These are phyloP conservation scores for Glebionis coronaria DNA, from an alignment of 129 eudicot species.

Conservation along the genomic window DNA sequence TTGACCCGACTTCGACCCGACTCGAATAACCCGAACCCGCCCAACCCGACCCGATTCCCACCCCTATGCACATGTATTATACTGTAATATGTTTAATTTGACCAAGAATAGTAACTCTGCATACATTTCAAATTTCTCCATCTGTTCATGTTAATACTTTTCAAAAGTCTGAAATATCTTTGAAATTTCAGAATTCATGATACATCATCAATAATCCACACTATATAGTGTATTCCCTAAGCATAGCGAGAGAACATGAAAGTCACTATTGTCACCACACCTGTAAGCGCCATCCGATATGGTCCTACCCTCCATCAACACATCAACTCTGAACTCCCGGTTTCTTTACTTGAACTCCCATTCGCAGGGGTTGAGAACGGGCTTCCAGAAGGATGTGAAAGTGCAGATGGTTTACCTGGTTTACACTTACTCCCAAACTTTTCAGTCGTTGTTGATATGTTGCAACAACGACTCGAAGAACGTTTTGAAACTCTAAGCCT, in stretches of 20 bases:
- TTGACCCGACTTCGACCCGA: too few relatives aligned
- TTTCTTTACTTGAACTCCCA: constrained; percentile 28
- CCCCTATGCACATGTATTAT: too few relatives aligned
- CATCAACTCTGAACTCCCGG: constrained; percentile 30
- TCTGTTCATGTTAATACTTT: neutral
- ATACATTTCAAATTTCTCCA: constrained; percentile 4
- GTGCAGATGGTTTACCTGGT: constrained; percentile 39
- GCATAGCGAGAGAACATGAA: constrained; percentile 26
- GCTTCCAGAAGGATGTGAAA: constrained; percentile 61
- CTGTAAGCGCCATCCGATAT: constrained; percentile 33
- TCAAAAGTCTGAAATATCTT: constrained; percentile 9
- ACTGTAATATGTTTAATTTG: too few relatives aligned
- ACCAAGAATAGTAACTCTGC: neutral
- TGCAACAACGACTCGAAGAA: constrained; percentile 33
- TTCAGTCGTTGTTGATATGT: constrained; percentile 25
- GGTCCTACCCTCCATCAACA: constrained; percentile 28
- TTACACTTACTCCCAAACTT: constrained; percentile 26
- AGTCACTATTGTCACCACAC: constrained; percentile 44
- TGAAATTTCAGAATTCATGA: neutral
- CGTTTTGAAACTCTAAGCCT: constrained; percentile 39
- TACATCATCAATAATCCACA: neutral
- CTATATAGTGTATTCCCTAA: neutral
- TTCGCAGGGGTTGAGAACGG: constrained; percentile 48
- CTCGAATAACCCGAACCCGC: too few relatives aligned
- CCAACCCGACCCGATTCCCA: too few relatives aligned